Conservation (phyloP, 345 rosid species). For the Ceriops decandra region DNA sequence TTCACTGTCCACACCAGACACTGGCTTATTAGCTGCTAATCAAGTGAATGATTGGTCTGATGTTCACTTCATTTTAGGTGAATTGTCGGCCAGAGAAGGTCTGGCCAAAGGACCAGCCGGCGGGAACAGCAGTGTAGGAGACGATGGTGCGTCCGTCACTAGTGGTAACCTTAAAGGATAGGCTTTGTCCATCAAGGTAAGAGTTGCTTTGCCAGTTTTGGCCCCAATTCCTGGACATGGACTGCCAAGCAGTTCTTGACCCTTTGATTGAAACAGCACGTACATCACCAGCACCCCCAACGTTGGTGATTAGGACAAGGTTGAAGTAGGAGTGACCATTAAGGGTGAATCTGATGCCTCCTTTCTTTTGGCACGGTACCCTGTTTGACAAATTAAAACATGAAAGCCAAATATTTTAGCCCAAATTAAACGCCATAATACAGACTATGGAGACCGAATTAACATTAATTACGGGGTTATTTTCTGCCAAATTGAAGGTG, state of each 20-base stretch:
- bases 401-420: neutral
- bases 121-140: conserved; percentile 18
- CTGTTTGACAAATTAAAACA: neutral
- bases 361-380: conserved; percentile 22
- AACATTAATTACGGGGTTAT: too few species aligned
- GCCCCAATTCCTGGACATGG: conserved; percentile 31
- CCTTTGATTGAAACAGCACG: conserved; percentile 20
- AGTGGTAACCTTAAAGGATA: conserved; percentile 23
- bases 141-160: conserved; percentile 15
- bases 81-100: conserved; percentile 20
- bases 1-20: neutral
- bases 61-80: neutral
- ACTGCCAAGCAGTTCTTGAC: conserved; percentile 15
- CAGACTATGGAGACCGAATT: too few species aligned
- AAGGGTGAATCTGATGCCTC: conserved; percentile 27
- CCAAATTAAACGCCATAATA: neutral
- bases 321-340: conserved; percentile 24
- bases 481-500: too few species aligned
- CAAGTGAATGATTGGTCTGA: neutral
- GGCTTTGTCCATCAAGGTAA: conserved; percentile 15
- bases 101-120: conserved; percentile 24
- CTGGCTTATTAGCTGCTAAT: neutral
- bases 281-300: conserved; percentile 25
- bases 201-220: conserved; percentile 27
- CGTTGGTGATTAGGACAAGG: conserved; percentile 20